Base-by-base conservation (phyloP, 148 eudicot species). In the Mesembryanthemum crystallinum region DNA sequence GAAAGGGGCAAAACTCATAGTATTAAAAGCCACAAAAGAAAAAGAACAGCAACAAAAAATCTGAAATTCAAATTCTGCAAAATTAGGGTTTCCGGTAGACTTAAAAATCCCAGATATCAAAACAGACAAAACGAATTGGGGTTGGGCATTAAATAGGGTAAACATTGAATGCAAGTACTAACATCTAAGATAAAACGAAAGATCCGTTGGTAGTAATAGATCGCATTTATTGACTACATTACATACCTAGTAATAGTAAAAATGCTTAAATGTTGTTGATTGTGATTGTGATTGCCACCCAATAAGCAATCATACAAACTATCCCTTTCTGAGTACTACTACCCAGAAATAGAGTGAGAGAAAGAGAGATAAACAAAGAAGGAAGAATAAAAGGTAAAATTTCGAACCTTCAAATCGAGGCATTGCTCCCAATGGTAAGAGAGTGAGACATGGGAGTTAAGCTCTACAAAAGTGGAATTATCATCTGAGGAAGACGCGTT, bases 341-440 rank as follows among this genome's bases (percentile, higher is more conserved):
- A 59, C 21, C 17, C n/a, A 18, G 57, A 45, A 45, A 43, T 25
- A 67, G 55, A 43, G 71, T 14, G 27, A 68, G 12, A 39, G 35
- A 37, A 18, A 60, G 37, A 39, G 6, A 35, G 7, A 30, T 9
- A 69, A 32, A 64, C 29, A 74, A 57, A 64, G 60, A 64, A n/a
- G n/a, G n/a, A n/a, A n/a, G n/a, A n/a, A n/a, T n/a, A n/a, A n/a
- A n/a, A n/a, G n/a, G n/a, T n/a, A n/a, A n/a, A n/a, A n/a, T n/a
- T n/a, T 21, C 69, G 4, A 43, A 91, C 98, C 97, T 94, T 88
- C 39, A 94, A 81, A 91, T 94, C 94, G 78, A 94, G 98, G 81
- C 94, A 94, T 85, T 91, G 98, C 64, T 94, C 97, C 98, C 98
- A 94, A 28, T 88, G 88, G 76, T 82, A 91, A 72, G 98, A 97